Evolutionary conservation across 371 early-diverging fungal species (phyloP), one percentile per base, ranked within the genome.

Genomic region (Nematocida ironsii): DNA sequence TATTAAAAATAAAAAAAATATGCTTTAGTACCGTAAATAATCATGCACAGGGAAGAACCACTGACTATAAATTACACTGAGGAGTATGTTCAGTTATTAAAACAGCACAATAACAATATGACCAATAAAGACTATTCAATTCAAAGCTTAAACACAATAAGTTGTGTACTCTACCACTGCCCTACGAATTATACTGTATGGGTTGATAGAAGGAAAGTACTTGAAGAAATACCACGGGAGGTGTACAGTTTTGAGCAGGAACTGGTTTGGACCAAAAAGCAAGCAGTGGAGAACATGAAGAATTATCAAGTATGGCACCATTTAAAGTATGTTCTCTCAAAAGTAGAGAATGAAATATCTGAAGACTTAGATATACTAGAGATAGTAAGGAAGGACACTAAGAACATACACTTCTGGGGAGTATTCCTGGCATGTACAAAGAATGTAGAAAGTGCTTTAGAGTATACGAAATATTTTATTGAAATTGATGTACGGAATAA

Each of bases 371-470:
- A 78, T 9, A 69, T 78, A 57, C n/a, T 70, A 16, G 48, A 68
- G 52, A 45, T 78, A 20, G 57, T 44, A n/a, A 67, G 69, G 39
- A 50, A 68, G 45, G 80, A 78, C 23, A 70, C 69, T 5, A 78
- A 78, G 45, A 78, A 78, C 60, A 78, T 78, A 9, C 80, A 78
- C 57, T 78, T 78, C 40, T 78, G 80, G 80, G 80, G 80, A 16
- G 72, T 60, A 54, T 78, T 78, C 48, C n/a, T 78, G 11, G 18
- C 20, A 3, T 45, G 47, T 23, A 44, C 44, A 0, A 27, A 23
- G 23, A n/a, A 58, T 39, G 20, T 58, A 18, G 7, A 20, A 7
- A 25, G 45, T 27, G 80, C 80, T 7, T 60, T 78, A 9, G 57
- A 57, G 13, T 78, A 55, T 47, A 71, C 80, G 16, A 27, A 58